phyloP scores from a whole-genome alignment of 495 filamentous ascomycete species.

The Gamarada debralockiae region DNA sequence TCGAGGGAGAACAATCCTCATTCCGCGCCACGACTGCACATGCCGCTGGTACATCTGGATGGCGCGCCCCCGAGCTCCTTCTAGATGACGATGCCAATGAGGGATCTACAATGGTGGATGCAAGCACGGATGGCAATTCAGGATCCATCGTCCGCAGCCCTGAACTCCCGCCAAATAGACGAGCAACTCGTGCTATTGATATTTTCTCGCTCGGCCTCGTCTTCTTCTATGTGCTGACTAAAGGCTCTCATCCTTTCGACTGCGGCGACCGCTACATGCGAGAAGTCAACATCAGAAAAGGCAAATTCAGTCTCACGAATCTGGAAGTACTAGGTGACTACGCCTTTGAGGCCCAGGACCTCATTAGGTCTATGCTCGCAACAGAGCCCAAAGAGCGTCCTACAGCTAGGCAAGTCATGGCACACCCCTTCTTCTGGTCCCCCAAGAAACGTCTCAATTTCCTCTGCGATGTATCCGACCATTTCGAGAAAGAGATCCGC shows the following conservation, averaged over 20 bases:
- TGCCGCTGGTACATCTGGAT: constrained; percentile 89
- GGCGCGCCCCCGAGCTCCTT: constrained; percentile 93
- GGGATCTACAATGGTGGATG: constrained; percentile 19
- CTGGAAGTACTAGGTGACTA: constrained; percentile 74
- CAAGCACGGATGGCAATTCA: constrained; percentile 33
- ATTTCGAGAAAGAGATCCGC: constrained; percentile 86
- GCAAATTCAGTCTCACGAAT: constrained; percentile 66
- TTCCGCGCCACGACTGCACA: constrained; percentile 92
- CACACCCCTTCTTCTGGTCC: constrained; percentile 96
- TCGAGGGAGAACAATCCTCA: constrained; percentile 93
- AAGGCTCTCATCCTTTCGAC: constrained; percentile 91
- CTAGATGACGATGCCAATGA: constrained; percentile 61
- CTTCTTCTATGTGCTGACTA: constrained; percentile 92
- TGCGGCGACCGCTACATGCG: constrained; percentile 90
- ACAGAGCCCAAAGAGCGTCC: constrained; percentile 68
- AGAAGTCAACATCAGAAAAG: constrained; percentile 93
- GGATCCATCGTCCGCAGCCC: constrained; percentile 34
- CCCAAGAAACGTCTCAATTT: constrained; percentile 83
- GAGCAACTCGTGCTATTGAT: constrained; percentile 91
- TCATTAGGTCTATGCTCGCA: constrained; percentile 80
- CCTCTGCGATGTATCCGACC: constrained; percentile 89
- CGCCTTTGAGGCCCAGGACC: constrained; percentile 78
- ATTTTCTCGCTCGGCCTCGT: constrained; percentile 95
- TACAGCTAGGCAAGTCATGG: constrained; percentile 70
- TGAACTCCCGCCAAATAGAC: constrained; percentile 56